Evolutionary conservation across 495 filamentous ascomycete genomes (phyloP), one percentile per base, ranked within the genome.

Genomic region (Elaphomyces granulatus): DNA sequence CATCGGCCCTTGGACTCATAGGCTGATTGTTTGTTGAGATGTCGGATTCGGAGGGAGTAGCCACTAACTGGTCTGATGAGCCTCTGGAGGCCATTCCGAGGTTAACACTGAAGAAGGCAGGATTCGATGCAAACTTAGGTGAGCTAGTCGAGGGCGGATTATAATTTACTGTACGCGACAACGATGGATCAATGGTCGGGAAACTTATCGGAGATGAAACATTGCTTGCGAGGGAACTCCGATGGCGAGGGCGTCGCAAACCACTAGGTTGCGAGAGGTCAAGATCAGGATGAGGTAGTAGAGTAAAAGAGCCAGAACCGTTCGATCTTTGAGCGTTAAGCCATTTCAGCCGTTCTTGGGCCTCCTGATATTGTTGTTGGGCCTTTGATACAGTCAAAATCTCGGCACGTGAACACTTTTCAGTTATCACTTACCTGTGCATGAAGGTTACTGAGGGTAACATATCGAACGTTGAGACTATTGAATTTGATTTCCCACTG

Each of bases 1-100:
- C 68, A 36, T 82, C 74, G 7, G 85, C 85, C 9, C 81, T 80
- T 18, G 85, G 85, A 47, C 83, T 88, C 56, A 90, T 81, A 20
- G 83, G 80, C 15, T 75, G 78, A 31, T 77, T 72, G 28, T 60
- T 75, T 38, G 68, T 71, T 32, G 76, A 59, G 12, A 54, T 36
- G 32, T 72, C 71, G 6, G 51, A 51, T 20, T 71, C 66, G 20
- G 55, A 54, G 20, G 59, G 65, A 40, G 56, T 47, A 10, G 56
- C 49, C 30, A 64, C 64, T 3, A 54, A 51, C 15, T 58, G 61
- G 32, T 66, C 63, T n/a, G 57, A 38, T 14, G 60, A 48, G 36
- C 51, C 50, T 8, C 57, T 50, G 17, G 70, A 49, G 15, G 66
- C 54, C 58, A 68, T 72, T 20, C 71, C 73, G 44, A 75, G 75